These are phyloP conservation scores for Clarireedia sp. DNA, from an alignment of 2,329 filamentous ascomycete genomes.

Conservation along the genomic window DNA sequence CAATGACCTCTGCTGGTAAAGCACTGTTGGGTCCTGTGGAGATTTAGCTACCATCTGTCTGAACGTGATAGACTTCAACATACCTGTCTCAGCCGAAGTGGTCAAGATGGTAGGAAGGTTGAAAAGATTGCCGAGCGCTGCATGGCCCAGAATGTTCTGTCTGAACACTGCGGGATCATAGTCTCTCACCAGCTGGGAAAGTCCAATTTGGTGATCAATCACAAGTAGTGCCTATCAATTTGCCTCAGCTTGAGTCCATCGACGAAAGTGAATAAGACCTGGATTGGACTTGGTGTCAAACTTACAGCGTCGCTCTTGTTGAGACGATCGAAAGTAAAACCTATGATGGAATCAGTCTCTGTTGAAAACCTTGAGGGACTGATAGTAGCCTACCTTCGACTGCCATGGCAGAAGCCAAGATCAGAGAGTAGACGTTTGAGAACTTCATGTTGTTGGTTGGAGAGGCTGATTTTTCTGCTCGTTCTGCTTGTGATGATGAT, in stretches of 20 bases:
- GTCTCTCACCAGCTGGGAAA: conserved; percentile 55
- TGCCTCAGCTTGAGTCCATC: not conserved
- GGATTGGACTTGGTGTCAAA: not conserved
- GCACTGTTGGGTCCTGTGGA: conserved; percentile 55
- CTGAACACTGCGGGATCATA: conserved; percentile 57
- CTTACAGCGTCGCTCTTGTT: conserved; percentile 30
- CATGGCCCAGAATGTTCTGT: conserved; percentile 60
- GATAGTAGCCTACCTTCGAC: conserved; percentile 13
- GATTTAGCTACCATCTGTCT: not conserved
- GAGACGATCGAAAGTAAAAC: conserved; percentile 28
- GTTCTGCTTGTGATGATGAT: not conserved
- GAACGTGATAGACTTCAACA: not conserved
- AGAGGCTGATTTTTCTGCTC: not conserved
- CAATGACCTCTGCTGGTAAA: conserved; percentile 59
- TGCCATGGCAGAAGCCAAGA: conserved; percentile 13
- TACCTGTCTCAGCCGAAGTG: conserved; percentile 51
- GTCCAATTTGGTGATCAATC: conserved; percentile 52
- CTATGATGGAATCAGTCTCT: conserved; percentile 2
- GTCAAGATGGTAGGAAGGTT: conserved; percentile 62
- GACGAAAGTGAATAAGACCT: not conserved
- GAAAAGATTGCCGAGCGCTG: conserved; percentile 58
- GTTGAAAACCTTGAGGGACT: not conserved
- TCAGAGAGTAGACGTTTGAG: conserved; percentile 12
- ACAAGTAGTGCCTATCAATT: conserved; percentile 43
- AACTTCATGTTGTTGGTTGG: conserved; percentile 21